These are phyloP conservation scores for Malassezia caprae DNA, from an alignment of 1,284 basidiomycete genomes.

Conservation along the genomic window DNA sequence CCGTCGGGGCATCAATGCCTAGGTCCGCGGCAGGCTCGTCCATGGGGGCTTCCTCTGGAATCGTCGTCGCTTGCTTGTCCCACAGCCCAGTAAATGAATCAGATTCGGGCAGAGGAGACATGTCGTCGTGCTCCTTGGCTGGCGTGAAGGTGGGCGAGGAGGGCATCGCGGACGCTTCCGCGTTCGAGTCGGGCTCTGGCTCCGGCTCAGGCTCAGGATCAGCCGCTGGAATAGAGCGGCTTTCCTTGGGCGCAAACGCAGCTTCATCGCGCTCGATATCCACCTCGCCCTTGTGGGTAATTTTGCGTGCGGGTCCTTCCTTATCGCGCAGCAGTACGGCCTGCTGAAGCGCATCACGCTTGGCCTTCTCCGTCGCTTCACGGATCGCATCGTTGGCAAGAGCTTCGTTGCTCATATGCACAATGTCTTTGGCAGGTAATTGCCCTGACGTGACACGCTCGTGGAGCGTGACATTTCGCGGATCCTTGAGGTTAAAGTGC, in stretches of 20 bases:
- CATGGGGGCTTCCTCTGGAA: background rate
- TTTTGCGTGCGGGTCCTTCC: conserved; percentile 37
- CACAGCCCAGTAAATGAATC: conserved; percentile 1
- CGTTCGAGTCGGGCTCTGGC: background rate
- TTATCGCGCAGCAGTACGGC: conserved; percentile 30
- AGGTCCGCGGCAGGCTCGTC: background rate
- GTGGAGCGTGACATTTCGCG: conserved; percentile 37
- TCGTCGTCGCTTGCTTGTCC: background rate
- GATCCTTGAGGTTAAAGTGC: conserved; percentile 45
- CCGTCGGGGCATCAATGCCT: background rate
- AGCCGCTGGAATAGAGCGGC: conserved; percentile 8
- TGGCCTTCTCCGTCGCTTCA: conserved; percentile 35
- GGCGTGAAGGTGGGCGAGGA: background rate
- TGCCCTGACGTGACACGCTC: conserved; percentile 31
- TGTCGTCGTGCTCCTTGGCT: background rate
- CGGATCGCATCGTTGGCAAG: conserved; percentile 44
- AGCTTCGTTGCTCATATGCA: conserved; percentile 36
- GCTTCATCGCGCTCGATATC: conserved; percentile 38
- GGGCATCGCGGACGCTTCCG: background rate
- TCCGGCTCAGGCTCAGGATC: conserved; percentile 5
- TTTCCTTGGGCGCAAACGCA: background rate
- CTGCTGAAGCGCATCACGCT: conserved; percentile 34
- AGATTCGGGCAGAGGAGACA: background rate
- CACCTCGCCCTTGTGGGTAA: conserved; percentile 48
- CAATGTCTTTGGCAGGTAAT: conserved; percentile 29